A percentile compares a stretch with the other conserved stretches of the same genome.
These are phyloP conservation scores for Trypanosoma platydactyli DNA, from an alignment of 208 protist genomes.

Conservation along the genomic window DNA sequence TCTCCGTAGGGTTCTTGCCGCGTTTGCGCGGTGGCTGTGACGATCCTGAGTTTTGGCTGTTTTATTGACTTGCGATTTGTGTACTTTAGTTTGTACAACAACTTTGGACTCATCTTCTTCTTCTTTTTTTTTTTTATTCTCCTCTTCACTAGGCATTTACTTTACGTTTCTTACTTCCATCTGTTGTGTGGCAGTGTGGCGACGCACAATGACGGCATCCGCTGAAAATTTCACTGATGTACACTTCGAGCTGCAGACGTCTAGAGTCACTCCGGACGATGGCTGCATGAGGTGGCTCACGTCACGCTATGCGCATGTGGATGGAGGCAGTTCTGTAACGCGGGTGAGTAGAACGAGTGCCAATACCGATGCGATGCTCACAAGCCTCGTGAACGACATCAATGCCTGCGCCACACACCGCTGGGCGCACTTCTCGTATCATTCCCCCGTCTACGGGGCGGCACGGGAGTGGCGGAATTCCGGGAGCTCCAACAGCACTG, in stretches of 20 bases:
- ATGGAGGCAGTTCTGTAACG: neutral
- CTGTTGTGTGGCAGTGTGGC: neutral
- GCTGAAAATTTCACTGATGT: neutral
- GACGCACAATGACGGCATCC: neutral
- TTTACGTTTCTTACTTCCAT: too few species aligned
- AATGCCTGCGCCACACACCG: slow-evolving; percentile 42
- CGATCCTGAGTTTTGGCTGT: too few species aligned
- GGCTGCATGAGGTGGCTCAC: slow-evolving; percentile 55
- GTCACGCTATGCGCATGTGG: slow-evolving; percentile 1
- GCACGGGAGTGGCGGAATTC: neutral
- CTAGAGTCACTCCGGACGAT: slow-evolving; percentile 27
- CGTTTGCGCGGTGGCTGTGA: too few species aligned
- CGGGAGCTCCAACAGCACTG: neutral
- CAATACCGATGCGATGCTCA: slow-evolving; percentile 11
- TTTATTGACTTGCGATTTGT: too few species aligned
- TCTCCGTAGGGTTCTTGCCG: too few species aligned
- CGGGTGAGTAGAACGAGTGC: neutral
- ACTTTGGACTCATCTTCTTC: too few species aligned
- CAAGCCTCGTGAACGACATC: slow-evolving; percentile 45
- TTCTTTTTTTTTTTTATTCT: too few species aligned
- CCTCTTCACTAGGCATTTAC: too few species aligned
- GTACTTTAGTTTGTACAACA: too few species aligned
- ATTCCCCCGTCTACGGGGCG: slow-evolving; percentile 34
- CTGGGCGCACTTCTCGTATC: slow-evolving; percentile 50
- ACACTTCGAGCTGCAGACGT: slow-evolving; percentile 30